Evolutionary conservation across 805 yeast genomes (phyloP), one percentile per base, ranked within the genome.

Genomic region (Cyberlindnera euphorbiiphila): DNA sequence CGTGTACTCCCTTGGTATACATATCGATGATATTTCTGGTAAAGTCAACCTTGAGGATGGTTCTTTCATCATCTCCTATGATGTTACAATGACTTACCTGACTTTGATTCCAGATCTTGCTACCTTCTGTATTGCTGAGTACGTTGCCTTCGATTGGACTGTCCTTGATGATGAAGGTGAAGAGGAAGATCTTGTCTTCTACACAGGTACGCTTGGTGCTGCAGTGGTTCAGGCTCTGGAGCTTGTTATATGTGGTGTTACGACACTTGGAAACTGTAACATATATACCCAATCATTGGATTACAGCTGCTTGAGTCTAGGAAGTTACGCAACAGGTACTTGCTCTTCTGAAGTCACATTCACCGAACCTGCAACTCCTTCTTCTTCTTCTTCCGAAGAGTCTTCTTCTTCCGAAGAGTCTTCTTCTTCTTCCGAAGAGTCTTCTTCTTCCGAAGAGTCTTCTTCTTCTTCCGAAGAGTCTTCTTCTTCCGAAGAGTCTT

Each of bases 141-240:
- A 42, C 18, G 45, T 42, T 16, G 26, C 43, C 8, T 45, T 39
- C 25, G 9, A 18, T 4, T 45, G 33, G 26, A 26, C 31, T 2
- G 20, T 32, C 16, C 9, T 6, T 6, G n/a, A n/a, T 24, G 26
- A 24, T 16, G 13, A 6, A 12, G 26, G 26, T 24, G 26, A 24
- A 9, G 12, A n/a, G 9, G 12, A n/a, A n/a, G n/a, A 24, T 11
- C n/a, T 12, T 11, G 13, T 24, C 26, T 24, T 24, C n/a, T 24
- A 24, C 26, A 24, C 26, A 12, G 26, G 26, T 24, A 24, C 10
- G 6, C 14, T 24, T 24, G 26, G 26, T 12, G 10, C 26, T 14
- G 9, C 26, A 12, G n/a, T 24, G 7, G n/a, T n/a, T 24, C 14
- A 24, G 13, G 6, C n/a, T 6, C 6, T 24, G 12, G 13, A 8